Evolutionary conservation across 2,329 filamentous ascomycete species (phyloP).

Genomic region (Orbilia ellipsospora): DNA sequence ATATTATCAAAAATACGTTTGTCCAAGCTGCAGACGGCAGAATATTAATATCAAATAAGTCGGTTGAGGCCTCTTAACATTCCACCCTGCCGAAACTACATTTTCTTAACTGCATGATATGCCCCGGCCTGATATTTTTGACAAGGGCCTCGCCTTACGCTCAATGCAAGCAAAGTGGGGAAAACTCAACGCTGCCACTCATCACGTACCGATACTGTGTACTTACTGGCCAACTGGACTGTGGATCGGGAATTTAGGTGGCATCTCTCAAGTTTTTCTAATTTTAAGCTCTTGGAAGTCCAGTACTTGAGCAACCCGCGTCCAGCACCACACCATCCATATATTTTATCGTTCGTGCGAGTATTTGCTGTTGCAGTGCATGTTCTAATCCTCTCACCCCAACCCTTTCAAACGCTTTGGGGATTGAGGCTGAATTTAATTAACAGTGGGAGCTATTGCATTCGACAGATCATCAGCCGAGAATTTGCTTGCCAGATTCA

Average conservation of each 20-base stretch:
- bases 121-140: conserved; percentile 30
- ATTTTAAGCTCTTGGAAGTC: background rate
- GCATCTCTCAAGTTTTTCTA: conserved; percentile 12
- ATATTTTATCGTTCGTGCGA: background rate
- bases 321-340: background rate
- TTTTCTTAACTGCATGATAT: conserved; percentile 2
- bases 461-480: conserved; percentile 44
- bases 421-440: conserved; percentile 42
- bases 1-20: background rate
- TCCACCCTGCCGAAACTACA: background rate
- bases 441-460: conserved; percentile 46
- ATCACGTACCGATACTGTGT: conserved; percentile 19
- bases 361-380: background rate
- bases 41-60: background rate
- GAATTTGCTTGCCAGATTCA: conserved; percentile 19
- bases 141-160: conserved; percentile 45
- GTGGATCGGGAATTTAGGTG: conserved; percentile 29
- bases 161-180: conserved; percentile 28
- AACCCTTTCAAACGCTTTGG: conserved; percentile 3
- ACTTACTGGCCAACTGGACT: background rate
- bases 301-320: background rate
- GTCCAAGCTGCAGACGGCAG: conserved; percentile 18
- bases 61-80: background rate
- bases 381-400: conserved; percentile 2
- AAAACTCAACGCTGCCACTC: background rate